These are phyloP conservation scores for Retiboletus flavoniger DNA, from an alignment of 1,284 basidiomycete species.

Conservation along the genomic window DNA sequence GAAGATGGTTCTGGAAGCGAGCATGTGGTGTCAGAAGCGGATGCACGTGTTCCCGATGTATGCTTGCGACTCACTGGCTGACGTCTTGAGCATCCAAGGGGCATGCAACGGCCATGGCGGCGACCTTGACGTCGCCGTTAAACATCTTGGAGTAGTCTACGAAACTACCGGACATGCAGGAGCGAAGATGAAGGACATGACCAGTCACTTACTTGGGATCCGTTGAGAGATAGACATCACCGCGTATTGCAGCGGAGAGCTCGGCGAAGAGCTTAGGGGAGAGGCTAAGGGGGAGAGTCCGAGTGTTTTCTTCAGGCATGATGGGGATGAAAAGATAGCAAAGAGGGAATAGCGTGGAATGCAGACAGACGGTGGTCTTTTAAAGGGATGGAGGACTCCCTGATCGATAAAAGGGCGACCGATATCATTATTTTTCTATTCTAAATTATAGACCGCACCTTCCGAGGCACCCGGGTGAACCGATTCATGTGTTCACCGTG, in stretches of 20 bases:
- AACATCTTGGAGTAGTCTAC: constrained; percentile 63
- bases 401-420: not conserved
- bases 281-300: constrained; percentile 6
- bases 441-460: constrained; percentile 12
- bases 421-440: constrained; percentile 14
- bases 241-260: constrained; percentile 45
- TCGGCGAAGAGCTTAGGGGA: constrained; percentile 32
- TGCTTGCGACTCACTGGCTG: constrained; percentile 52
- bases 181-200: not conserved
- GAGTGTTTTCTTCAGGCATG: constrained; percentile 15
- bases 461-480: not conserved
- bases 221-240: constrained; percentile 45
- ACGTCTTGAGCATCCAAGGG: constrained; percentile 74
- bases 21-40: constrained; percentile 13
- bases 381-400: constrained; percentile 10
- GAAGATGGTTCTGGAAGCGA: constrained; percentile 51
- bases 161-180: constrained; percentile 47
- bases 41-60: constrained; percentile 9
- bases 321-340: not conserved
- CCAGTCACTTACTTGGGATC: constrained; percentile 42
- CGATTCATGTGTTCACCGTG: not conserved
- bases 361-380: constrained; percentile 14
- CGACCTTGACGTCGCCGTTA: constrained; percentile 71
- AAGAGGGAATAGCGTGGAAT: constrained; percentile 7
- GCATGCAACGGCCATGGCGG: constrained; percentile 60